A percentile compares a stretch with the other conserved stretches of the same genome.
phyloP scores from a whole-genome alignment of 75 land plant species.

The Selaginella moellendorffii region DNA sequence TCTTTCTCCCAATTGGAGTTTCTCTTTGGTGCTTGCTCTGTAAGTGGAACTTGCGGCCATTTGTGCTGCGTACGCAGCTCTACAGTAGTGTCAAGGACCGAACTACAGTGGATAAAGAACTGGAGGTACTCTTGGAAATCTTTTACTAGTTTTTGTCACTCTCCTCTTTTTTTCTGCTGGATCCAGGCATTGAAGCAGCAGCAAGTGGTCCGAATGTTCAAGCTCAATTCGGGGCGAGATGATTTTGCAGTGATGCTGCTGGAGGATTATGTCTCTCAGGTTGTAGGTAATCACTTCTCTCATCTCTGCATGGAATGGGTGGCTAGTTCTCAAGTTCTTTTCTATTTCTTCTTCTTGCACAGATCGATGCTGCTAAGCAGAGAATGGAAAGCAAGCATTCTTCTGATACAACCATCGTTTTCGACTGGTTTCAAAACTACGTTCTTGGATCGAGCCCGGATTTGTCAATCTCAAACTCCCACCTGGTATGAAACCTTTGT shows the following conservation, averaged over 20 bases:
- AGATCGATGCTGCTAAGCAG: conserved; percentile 47
- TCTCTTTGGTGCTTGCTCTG: not conserved
- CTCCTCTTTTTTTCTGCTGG: not conserved
- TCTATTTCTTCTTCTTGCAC: no score
- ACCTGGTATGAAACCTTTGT: conserved; percentile 27
- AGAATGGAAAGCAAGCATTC: conserved; percentile 31
- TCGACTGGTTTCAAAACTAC: conserved; percentile 55
- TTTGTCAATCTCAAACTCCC: conserved; percentile 50
- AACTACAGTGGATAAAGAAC: conserved; percentile 76
- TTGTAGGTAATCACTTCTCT: conserved; percentile 10
- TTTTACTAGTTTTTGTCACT: not conserved
- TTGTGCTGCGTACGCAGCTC: conserved; percentile 64
- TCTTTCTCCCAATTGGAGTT: not conserved
- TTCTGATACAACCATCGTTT: conserved; percentile 28
- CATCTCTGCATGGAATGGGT: not conserved
- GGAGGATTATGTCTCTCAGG: conserved; percentile 80
- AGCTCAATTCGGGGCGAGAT: conserved; percentile 84
- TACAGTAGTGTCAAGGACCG: conserved; percentile 83
- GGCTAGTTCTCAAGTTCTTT: not conserved
- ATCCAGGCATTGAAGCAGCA: conserved; percentile 39
- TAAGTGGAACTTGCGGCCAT: conserved; percentile 55
- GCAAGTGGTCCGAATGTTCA: conserved; percentile 59
- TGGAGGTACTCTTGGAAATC: conserved; percentile 42
- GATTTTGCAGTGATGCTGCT: conserved; percentile 86
- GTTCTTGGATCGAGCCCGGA: conserved; percentile 48